Evolutionary conservation across 192 early-diverging fungal genomes (phyloP).

Genomic region (Entomortierella lignicola): DNA sequence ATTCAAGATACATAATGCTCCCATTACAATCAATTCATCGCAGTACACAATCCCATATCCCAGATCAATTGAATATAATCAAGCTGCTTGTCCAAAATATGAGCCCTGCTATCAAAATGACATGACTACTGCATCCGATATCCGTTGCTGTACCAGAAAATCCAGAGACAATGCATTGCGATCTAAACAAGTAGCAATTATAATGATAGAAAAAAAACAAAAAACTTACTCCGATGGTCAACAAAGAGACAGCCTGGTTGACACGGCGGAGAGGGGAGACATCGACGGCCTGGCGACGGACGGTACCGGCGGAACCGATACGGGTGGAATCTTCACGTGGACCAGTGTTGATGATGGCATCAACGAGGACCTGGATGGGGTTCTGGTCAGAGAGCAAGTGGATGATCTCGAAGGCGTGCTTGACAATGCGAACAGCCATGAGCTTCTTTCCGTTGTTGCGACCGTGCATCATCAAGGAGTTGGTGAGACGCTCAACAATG

Average conservation of each 20-base stretch:
- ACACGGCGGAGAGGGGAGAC: constrained; percentile 97
- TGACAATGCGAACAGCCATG: constrained; percentile 98
- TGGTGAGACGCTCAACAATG: constrained; percentile 97
- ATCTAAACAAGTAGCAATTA: neutral
- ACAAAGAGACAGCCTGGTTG: constrained; percentile 93
- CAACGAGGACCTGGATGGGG: constrained; percentile 98
- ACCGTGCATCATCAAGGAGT: constrained; percentile 99
- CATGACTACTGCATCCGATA: neutral
- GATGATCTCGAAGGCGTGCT: constrained; percentile 99
- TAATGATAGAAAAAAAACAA: constrained; percentile 6
- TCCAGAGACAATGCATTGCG: neutral
- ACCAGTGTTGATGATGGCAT: constrained; percentile 99
- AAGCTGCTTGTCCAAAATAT: neutral
- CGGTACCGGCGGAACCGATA: constrained; percentile 96
- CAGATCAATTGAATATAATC: neutral
- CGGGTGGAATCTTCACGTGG: constrained; percentile 99
- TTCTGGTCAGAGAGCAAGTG: constrained; percentile 98
- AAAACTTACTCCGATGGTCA: constrained; percentile 89
- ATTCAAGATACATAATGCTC: neutral
- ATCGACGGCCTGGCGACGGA: constrained; percentile 99
- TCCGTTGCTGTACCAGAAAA: neutral
- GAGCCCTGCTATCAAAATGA: neutral
- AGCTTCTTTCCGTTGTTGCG: constrained; percentile 99
- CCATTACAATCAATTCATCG: too few species aligned
- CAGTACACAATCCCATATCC: neutral